These are phyloP conservation scores for Aspergillus sp. DNA, from an alignment of 2,329 filamentous ascomycete species.

Conservation along the genomic window DNA sequence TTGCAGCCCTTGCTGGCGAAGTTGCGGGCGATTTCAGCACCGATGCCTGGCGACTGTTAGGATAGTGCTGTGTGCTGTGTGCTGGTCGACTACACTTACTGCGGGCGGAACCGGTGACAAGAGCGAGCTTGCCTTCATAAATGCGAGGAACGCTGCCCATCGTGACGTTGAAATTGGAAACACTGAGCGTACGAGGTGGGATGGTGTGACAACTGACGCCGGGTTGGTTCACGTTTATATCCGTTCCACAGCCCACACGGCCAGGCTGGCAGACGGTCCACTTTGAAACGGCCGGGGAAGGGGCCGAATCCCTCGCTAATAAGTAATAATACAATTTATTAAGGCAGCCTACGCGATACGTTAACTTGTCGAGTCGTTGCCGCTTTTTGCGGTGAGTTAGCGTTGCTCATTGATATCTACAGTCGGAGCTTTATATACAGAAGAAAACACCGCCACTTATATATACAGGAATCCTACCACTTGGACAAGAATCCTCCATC, in stretches of 20 bases:
- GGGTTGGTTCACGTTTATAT: not conserved
- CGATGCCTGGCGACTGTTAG: not conserved
- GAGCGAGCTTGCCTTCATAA: not conserved
- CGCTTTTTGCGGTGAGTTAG: no score
- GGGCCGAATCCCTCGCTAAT: no score
- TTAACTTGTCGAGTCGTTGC: no score
- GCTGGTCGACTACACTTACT: not conserved
- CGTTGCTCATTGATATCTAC: no score
- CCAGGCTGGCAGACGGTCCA: no score
- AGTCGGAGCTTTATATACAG: no score
- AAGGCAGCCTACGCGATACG: no score
- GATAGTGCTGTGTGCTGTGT: not conserved
- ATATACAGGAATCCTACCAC: not conserved
- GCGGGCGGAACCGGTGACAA: not conserved
- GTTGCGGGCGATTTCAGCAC: not conserved
- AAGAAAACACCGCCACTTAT: no score
- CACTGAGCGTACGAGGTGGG: not conserved
- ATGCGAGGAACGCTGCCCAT: not conserved
- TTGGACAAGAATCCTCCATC: slow-evolving; percentile 25
- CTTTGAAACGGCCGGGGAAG: no score
- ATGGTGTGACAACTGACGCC: not conserved
- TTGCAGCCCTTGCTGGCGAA: not conserved
- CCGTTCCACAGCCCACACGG: no score
- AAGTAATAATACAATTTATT: no score
- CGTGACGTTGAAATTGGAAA: not conserved